Conservation (phyloP, 106 monocot genomes). For the Phalaenopsis aphrodite region DNA sequence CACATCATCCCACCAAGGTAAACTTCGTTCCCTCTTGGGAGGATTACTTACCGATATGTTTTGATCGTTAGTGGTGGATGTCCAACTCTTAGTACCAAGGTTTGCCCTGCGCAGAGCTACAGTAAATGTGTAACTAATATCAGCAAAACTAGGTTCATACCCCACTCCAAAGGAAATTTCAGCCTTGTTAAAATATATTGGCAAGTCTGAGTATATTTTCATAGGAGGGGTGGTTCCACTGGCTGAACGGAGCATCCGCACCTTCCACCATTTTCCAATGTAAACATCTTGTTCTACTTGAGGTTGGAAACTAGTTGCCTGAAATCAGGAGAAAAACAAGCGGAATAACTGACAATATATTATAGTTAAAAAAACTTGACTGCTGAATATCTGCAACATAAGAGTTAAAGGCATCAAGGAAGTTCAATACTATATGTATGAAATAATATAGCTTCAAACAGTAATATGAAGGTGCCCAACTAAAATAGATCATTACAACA, state of each 20-base stretch:
- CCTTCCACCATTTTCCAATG: slow-evolving; percentile 89
- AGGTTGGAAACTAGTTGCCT: slow-evolving; percentile 97
- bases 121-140: slow-evolving; percentile 96
- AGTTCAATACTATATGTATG: neutral
- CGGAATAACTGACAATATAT: neutral
- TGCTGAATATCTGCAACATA: slow-evolving; percentile 4
- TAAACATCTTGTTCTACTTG: slow-evolving; percentile 90
- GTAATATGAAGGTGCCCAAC: neutral
- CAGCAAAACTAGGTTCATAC: slow-evolving; percentile 91
- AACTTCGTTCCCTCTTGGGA: slow-evolving; percentile 81
- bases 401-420: neutral
- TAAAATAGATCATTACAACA: neutral
- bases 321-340: slow-evolving; percentile 18
- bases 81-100: slow-evolving; percentile 43
- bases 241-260: slow-evolving; percentile 80
- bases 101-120: slow-evolving; percentile 89
- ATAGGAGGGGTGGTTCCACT: slow-evolving; percentile 95
- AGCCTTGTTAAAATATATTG: slow-evolving; percentile 70
- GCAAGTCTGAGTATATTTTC: slow-evolving; percentile 77
- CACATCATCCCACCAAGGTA: slow-evolving; percentile 99
- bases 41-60: slow-evolving; percentile 20
- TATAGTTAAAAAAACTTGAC: neutral
- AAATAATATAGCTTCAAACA: neutral
- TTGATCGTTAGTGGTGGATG: neutral
- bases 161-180: slow-evolving; percentile 94